Evolutionary conservation across 768 basidiomycete genomes (phyloP).

Genomic region (Serendipita sp.): DNA sequence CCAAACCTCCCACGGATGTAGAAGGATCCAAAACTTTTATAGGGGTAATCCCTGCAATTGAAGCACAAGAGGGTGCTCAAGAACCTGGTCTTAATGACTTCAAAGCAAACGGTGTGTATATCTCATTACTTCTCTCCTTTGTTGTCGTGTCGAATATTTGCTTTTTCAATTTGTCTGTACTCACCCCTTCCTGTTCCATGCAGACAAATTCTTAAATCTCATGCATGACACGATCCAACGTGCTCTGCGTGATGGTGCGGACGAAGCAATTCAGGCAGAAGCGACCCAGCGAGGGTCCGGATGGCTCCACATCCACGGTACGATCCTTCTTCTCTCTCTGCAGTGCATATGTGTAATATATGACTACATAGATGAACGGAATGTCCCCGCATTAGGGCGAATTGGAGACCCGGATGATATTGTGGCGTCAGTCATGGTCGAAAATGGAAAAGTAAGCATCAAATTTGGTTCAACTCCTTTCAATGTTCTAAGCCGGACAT

Average conservation of each 20-base stretch:
- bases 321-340: conserved; percentile 6
- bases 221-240: conserved; percentile 44
- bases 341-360: neutral
- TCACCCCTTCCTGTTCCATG: neutral
- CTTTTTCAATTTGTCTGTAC: neutral
- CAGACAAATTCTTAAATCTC: conserved; percentile 43
- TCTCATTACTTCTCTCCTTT: neutral
- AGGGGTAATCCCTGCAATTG: conserved; percentile 50
- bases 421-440: conserved; percentile 55
- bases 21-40: conserved; percentile 36
- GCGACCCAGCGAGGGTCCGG: conserved; percentile 52
- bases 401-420: conserved; percentile 79
- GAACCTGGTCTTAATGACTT: neutral
- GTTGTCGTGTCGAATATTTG: neutral
- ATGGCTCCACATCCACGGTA: conserved; percentile 77
- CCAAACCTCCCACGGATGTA: conserved; percentile 25
- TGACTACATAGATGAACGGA: conserved; percentile 40
- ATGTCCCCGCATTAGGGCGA: conserved; percentile 42
- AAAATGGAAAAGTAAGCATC: conserved; percentile 41
- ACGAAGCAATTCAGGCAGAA: conserved; percentile 47
- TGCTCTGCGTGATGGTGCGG: conserved; percentile 38
- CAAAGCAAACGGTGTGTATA: neutral
- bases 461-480: neutral
- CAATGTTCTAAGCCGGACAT: neutral
- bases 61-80: conserved; percentile 8